A percentile compares a stretch with the other conserved stretches of the same genome.
Evolutionary conservation across 2,329 filamentous ascomycete species (phyloP).

Genomic region (Geosmithia flava): DNA sequence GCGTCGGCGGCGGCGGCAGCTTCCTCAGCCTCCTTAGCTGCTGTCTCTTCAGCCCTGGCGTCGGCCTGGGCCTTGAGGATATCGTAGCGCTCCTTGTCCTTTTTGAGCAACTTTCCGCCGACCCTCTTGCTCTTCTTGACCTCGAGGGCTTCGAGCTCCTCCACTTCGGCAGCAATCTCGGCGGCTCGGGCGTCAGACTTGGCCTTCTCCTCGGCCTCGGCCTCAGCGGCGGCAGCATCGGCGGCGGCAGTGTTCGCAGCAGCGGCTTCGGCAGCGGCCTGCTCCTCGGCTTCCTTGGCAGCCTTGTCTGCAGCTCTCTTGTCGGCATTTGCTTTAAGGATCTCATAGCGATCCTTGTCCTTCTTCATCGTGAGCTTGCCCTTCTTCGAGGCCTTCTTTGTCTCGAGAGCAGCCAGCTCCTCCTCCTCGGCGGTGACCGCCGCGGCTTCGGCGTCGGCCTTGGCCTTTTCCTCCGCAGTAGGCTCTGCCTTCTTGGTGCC

Average conservation of each 20-base stretch:
- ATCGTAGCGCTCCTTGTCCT: slow-evolving; percentile 8
- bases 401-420: slow-evolving; percentile 11
- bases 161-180: slow-evolving; percentile 5
- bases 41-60: slow-evolving; percentile 19
- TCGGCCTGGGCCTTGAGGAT: slow-evolving; percentile 11
- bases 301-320: slow-evolving; percentile 6
- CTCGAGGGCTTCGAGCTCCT: slow-evolving; percentile 8
- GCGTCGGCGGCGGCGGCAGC: slow-evolving; percentile 12
- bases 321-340: slow-evolving; percentile 7
- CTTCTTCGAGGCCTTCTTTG: slow-evolving; percentile 14
- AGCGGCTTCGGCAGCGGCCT: slow-evolving; percentile 4
- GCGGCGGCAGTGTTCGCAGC: background rate
- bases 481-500: slow-evolving; percentile 25
- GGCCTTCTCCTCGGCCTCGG: background rate
- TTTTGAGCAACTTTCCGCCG: slow-evolving; percentile 6
- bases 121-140: slow-evolving; percentile 16
- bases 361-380: slow-evolving; percentile 8
- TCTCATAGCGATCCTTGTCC: slow-evolving; percentile 14
- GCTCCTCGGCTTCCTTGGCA: slow-evolving; percentile 19
- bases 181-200: slow-evolving; percentile 10
- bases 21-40: slow-evolving; percentile 7
- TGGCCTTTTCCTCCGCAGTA: slow-evolving; percentile 17
- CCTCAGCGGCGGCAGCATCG: slow-evolving; percentile 7
- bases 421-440: slow-evolving; percentile 8
- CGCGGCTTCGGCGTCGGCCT: slow-evolving; percentile 16